Percentiles rank a stretch among this genome's conserved stretches.
Evolutionary conservation across 1,284 basidiomycete genomes (phyloP).

Genomic region (Sanguinoderma infundibulare): DNA sequence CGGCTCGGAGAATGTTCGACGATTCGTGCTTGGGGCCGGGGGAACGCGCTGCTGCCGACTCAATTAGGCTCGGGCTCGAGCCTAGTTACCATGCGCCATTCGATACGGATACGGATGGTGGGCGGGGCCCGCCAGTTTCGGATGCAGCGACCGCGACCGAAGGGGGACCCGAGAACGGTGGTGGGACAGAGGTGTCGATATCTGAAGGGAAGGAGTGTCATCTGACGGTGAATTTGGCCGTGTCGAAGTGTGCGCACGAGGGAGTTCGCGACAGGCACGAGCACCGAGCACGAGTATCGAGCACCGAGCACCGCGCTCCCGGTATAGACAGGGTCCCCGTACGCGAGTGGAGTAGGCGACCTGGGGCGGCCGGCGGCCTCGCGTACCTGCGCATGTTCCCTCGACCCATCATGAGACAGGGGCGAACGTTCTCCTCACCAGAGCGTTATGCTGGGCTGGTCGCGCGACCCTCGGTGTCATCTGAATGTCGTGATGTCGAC

Average conservation of each 20-base stretch:
- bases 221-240: neutral
- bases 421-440: neutral
- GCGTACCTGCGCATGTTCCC: neutral
- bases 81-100: too few relatives aligned
- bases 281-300: neutral
- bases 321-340: neutral
- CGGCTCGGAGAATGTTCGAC: neutral
- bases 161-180: neutral
- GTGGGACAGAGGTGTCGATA: neutral
- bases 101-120: too few relatives aligned
- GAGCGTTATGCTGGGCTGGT: too few relatives aligned
- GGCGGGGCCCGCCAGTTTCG: too few relatives aligned
- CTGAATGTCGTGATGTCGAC: neutral
- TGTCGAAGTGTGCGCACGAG: neutral
- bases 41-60: neutral
- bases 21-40: too few relatives aligned
- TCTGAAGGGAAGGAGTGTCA: neutral
- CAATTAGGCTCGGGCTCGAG: neutral
- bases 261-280: too few relatives aligned
- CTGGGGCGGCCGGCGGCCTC: too few relatives aligned
- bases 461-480: neutral
- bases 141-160: too few relatives aligned
- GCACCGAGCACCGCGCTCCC: neutral
- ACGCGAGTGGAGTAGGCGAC: neutral
- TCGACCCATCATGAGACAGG: neutral